These are phyloP conservation scores for Penicillium sp. DNA, from an alignment of 2,329 filamentous ascomycete species.

Conservation along the genomic window DNA sequence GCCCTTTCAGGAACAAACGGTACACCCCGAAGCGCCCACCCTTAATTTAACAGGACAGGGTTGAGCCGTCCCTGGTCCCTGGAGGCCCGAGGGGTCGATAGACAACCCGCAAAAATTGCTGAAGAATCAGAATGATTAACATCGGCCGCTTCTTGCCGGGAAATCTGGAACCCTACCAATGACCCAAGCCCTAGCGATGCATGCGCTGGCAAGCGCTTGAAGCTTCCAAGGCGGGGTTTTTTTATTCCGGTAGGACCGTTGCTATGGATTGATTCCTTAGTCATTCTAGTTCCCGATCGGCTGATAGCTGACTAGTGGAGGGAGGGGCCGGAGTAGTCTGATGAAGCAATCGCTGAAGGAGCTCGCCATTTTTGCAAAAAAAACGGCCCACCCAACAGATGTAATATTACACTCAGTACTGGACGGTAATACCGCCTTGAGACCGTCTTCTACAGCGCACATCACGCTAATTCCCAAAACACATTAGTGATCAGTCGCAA, in stretches of 20 bases:
- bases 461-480: neutral
- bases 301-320: neutral
- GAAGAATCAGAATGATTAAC: neutral
- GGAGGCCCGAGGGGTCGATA: neutral
- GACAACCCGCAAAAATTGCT: neutral
- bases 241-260: neutral
- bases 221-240: neutral
- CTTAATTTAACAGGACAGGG: conserved; percentile 9
- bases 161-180: conserved; percentile 27
- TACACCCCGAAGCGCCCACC: conserved; percentile 18
- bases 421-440: neutral
- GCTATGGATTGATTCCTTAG: neutral
- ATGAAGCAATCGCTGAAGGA: neutral
- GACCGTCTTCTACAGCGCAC: neutral
- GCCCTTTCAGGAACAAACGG: conserved; percentile 21
- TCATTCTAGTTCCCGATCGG: neutral
- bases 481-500: neutral
- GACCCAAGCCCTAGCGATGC: conserved; percentile 12
- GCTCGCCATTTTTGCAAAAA: neutral
- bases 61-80: conserved; percentile 3
- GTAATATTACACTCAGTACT: neutral
- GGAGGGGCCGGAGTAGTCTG: neutral
- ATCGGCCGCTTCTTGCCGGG: neutral
- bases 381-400: neutral
- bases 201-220: conserved; percentile 27